These are phyloP conservation scores for Pythium periplocum DNA, from an alignment of 352 stramenopile species.

Conservation along the genomic window DNA sequence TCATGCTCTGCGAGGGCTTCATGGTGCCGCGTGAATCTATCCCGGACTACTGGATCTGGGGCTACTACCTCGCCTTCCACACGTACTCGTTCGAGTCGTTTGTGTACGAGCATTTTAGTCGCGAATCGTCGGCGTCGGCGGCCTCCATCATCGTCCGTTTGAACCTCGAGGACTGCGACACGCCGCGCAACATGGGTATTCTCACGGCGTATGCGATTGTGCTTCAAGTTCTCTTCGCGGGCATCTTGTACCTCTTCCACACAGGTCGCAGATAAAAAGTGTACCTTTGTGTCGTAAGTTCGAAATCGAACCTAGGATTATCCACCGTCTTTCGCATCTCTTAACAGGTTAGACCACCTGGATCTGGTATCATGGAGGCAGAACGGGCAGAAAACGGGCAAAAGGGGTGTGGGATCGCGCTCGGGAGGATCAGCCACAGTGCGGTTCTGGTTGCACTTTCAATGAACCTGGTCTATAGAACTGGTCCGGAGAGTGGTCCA, in stretches of 20 bases:
- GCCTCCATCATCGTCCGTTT: conserved; percentile 19
- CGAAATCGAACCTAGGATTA: too few species aligned
- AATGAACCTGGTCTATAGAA: too few species aligned
- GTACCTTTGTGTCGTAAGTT: too few species aligned
- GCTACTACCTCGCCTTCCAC: conserved; percentile 56
- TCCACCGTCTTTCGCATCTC: too few species aligned
- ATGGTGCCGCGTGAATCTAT: conserved; percentile 35
- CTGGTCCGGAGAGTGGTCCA: too few species aligned
- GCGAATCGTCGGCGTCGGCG: conserved; percentile 1
- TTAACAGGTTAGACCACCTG: too few species aligned
- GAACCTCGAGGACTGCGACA: conserved; percentile 21
- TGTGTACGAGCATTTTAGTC: conserved; percentile 42
- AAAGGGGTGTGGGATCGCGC: too few species aligned
- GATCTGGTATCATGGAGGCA: too few species aligned
- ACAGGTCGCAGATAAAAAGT: conserved; percentile 32
- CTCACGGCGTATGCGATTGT: conserved; percentile 14
- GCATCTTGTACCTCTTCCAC: conserved; percentile 57
- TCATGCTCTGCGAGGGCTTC: conserved; percentile 50
- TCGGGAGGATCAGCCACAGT: too few species aligned
- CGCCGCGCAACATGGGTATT: conserved; percentile 25
- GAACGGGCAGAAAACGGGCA: too few species aligned
- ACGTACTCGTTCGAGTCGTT: conserved; percentile 51
- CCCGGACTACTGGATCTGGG: conserved; percentile 40
- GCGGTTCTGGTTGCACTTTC: too few species aligned
- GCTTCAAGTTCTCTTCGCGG: conserved; percentile 32